Percentiles rank a stretch among this genome's conserved stretches.
These are phyloP conservation scores for Leccinum variicolor DNA, from an alignment of 768 basidiomycete species.

Conservation along the genomic window DNA sequence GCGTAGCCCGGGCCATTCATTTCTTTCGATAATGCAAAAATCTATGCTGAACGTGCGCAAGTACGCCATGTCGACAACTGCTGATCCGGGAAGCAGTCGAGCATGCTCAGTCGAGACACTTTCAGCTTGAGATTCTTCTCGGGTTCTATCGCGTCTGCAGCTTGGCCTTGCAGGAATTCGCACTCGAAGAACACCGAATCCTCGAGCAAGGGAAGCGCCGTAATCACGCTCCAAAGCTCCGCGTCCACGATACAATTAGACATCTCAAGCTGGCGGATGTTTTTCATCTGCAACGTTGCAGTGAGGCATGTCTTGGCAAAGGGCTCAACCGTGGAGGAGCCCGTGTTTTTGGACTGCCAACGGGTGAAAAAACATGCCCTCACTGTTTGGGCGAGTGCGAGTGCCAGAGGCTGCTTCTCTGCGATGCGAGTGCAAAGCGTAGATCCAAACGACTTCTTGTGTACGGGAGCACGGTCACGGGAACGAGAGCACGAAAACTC, in stretches of 20 bases:
- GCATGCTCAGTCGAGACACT: background rate
- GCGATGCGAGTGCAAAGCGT: background rate
- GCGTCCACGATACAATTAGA: background rate
- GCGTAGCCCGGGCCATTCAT: background rate
- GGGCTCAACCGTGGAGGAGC: background rate
- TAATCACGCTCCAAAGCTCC: background rate
- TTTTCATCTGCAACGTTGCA: background rate
- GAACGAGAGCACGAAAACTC: background rate
- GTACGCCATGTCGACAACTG: background rate
- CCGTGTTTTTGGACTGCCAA: background rate
- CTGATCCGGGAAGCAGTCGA: background rate
- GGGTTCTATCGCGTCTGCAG: background rate
- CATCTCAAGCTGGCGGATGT: background rate
- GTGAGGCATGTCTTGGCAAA: background rate
- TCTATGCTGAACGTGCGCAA: background rate
- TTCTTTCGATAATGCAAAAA: background rate
- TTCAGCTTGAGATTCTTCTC: background rate
- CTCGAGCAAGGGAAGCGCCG: background rate
- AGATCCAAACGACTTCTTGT: background rate
- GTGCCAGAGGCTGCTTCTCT: background rate
- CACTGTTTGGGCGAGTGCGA: background rate
- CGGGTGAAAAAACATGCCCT: background rate
- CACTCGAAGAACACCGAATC: background rate
- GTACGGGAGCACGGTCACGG: background rate
- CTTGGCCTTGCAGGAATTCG: background rate